Evolutionary conservation across 768 basidiomycete species (phyloP).

Genomic region (Mycena crocata): DNA sequence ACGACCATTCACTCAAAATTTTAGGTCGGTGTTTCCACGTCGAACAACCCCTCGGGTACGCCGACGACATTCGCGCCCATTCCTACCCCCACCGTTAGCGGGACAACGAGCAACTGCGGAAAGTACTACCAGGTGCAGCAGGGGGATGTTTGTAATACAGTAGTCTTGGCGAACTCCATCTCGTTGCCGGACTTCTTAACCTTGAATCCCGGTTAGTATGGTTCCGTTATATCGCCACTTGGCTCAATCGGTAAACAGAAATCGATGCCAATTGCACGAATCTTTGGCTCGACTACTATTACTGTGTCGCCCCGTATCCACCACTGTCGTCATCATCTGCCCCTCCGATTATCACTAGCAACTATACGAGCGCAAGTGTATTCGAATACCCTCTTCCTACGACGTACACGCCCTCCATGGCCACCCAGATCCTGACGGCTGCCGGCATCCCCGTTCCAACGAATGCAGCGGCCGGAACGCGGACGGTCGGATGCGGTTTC

Average conservation of each 20-base stretch:
- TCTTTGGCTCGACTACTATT: slow-evolving; percentile 37
- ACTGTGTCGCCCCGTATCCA: slow-evolving; percentile 41
- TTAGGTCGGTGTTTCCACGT: slow-evolving; percentile 1
- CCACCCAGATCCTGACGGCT: slow-evolving; percentile 14
- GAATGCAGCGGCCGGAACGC: slow-evolving; percentile 36
- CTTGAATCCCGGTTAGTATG: slow-evolving; percentile 37
- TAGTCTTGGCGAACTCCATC: slow-evolving; percentile 18
- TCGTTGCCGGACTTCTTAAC: slow-evolving; percentile 37
- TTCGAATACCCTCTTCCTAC: slow-evolving; percentile 28
- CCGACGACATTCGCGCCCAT: slow-evolving; percentile 33
- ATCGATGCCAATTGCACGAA: slow-evolving; percentile 40
- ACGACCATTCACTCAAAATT: background rate
- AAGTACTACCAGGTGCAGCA: slow-evolving; percentile 36
- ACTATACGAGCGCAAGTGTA: slow-evolving; percentile 6
- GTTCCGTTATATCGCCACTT: background rate
- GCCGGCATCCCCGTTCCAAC: slow-evolving; percentile 36
- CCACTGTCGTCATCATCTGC: slow-evolving; percentile 30
- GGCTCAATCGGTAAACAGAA: slow-evolving; percentile 16
- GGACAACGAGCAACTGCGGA: slow-evolving; percentile 39
- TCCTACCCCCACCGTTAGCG: slow-evolving; percentile 37
- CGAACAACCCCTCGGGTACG: slow-evolving; percentile 30
- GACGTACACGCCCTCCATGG: slow-evolving; percentile 9
- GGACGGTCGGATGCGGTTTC: slow-evolving; percentile 34
- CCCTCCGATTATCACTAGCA: slow-evolving; percentile 12
- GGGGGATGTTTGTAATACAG: slow-evolving; percentile 32